Base-by-base conservation (phyloP, 23 red algal species). In the Cyanidiococcus yangmingshanensis region DNA sequence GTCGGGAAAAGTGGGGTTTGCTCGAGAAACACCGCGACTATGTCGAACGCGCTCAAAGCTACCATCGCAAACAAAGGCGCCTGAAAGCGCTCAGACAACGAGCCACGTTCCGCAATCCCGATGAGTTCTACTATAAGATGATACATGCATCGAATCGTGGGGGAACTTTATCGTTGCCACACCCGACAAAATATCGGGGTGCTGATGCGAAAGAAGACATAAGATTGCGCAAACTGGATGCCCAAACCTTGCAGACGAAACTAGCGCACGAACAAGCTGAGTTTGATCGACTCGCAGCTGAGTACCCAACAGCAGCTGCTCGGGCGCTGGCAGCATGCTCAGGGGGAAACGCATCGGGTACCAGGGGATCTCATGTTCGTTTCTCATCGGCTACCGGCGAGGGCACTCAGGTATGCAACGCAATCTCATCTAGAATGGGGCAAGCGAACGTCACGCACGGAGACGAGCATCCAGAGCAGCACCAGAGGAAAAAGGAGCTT, bases 11-110 rank as follows among this genome's bases (percentile, higher is more conserved):
- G 68, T 76, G 78, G 76, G 87, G 87, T 29, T 57, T 96, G 18
- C 80, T 96, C 3, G 93, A 96, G 45, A 96, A 96, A 80, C 89
- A 96, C 57, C 90, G 90, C 38, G 93, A 96, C 77, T 96, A 96
- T 79, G 86, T 86, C 76, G 76, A 84, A 24, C 87, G 93, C 37
- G 87, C 93, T 0, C 68, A 71, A 26, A 80, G 89, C 37, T 87
- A 82, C 57, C 86, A 90, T 40, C 57, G 41, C 37, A 96, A 90
- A 77, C 76, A 87, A 32, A 25, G 54, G 7, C 85, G 87, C 2
- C 37, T 90, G 7, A 83, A 85, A 59, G 41, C 84, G 33, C 78
- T 96, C 39, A 50, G 68, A 0, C 87, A 96, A 57, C 87, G 89
- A 57, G 86, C 93, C 1, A 74, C 81, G 34, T 82, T 89, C 63